Evolutionary conservation across 2,329 filamentous ascomycete species (phyloP).

Genomic region (Cladosporium sp.): DNA sequence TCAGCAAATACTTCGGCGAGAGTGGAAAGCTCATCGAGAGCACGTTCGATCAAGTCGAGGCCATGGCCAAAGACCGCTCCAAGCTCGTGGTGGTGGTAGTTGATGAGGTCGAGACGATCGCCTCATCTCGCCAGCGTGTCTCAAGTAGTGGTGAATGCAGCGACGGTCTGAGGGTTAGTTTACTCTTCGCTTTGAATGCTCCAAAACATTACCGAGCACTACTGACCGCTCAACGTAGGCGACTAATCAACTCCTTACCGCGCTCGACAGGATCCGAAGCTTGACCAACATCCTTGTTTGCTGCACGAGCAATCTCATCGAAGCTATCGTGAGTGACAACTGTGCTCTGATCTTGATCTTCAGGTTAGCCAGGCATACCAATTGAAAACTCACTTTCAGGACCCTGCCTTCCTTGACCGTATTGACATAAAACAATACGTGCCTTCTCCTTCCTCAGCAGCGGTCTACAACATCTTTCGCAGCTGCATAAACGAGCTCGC

Average conservation of each 20-base stretch:
- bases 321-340: constrained; percentile 39
- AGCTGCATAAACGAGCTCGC: constrained; percentile 50
- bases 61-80: constrained; percentile 41
- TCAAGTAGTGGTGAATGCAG: constrained; percentile 44
- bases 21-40: constrained; percentile 46
- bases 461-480: constrained; percentile 51
- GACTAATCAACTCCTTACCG: constrained; percentile 52
- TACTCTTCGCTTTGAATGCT: neutral
- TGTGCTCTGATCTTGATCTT: neutral
- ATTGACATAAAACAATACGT: constrained; percentile 51
- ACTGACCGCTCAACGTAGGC: constrained; percentile 30
- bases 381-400: constrained; percentile 27
- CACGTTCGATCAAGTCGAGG: constrained; percentile 44
- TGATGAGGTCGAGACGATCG: constrained; percentile 53
- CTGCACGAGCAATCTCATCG: constrained; percentile 53
- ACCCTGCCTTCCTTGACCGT: constrained; percentile 51
- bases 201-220: neutral
- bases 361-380: neutral
- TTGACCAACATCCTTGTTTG: constrained; percentile 50
- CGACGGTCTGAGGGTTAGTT: constrained; percentile 46
- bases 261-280: constrained; percentile 46
- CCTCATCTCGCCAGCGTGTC: constrained; percentile 45
- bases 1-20: constrained; percentile 53
- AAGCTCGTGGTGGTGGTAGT: constrained; percentile 49
- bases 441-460: constrained; percentile 40